Conservation (phyloP, 2,329 filamentous ascomycete genomes). For the Cordyceps fumosorosea region DNA sequence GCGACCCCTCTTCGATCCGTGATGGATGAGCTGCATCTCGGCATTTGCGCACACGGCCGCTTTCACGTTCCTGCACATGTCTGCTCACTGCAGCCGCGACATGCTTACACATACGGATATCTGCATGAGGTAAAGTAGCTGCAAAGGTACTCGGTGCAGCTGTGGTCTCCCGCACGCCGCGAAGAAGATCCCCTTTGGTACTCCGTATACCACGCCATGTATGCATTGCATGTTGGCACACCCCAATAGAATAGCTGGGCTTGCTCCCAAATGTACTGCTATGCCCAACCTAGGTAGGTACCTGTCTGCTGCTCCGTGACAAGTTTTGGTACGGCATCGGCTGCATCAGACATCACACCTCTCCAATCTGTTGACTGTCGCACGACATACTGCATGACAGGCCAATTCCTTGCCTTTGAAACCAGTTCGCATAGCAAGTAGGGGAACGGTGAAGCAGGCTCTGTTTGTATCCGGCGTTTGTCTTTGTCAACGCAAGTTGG, state of each 20-base stretch:
- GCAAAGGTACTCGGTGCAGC: background rate
- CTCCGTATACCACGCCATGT: constrained; percentile 1
- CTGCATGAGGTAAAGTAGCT: no score
- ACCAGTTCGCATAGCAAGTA: background rate
- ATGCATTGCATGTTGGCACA: background rate
- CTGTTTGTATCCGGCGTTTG: background rate
- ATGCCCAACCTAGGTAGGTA: background rate
- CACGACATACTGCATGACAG: background rate
- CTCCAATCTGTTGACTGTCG: background rate
- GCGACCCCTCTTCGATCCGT: background rate
- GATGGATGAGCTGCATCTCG: background rate
- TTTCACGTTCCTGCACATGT: background rate
- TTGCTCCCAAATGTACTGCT: background rate
- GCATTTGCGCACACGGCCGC: background rate
- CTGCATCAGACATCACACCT: background rate
- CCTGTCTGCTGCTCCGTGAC: background rate
- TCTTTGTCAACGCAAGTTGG: no score
- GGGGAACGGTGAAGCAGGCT: background rate
- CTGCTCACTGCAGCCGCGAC: background rate
- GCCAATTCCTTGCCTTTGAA: background rate
- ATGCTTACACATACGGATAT: no score
- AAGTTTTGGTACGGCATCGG: no score
- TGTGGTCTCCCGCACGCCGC: background rate
- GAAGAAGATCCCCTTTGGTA: background rate
- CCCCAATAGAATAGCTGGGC: background rate